Evolutionary conservation across 176 grass and related monocot genomes (phyloP), one percentile per base, ranked within the genome.

Genomic region (Dactylis glomerata): DNA sequence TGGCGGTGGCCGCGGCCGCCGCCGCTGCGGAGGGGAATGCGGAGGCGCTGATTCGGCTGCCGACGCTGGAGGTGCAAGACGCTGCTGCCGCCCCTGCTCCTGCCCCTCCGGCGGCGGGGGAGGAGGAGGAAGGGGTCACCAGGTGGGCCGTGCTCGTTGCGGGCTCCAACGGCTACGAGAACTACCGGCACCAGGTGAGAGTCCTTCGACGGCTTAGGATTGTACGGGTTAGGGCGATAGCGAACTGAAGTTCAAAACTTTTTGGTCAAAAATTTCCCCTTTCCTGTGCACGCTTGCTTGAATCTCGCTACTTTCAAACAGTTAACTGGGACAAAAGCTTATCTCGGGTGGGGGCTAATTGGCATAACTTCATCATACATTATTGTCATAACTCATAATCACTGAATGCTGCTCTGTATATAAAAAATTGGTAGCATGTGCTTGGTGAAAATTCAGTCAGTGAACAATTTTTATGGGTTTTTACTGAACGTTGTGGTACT

Each of bases 1-100:
- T 88, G 77, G 89, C 76, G 31, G 41, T 34, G 41, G 73, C 63
- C 24, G 70, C 71, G 19, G 75, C 82, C 2, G 81, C 61, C 8
- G 82, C 40, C 64, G 82, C 68, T 50, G 75, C 46, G 11, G 68
- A 65, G 27, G 82, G 67, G 24, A 42, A n/a, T 28, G 91, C 88
- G 93, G 93, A 92, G 75, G 80, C 86, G 74, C 55, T 57, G 80
- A 95, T 95, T 77, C 86, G 88, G 70, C 61, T 95, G 86, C 90
- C 92, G 46, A 81, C 84, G 40, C 89, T 86, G 75, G 75, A 77
- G 66, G 50, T 56, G 56, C 62, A 4, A 5, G 16, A 16, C 23
- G 74, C n/a, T 42, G 54, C 56, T 3, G 77, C 49, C 30, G 14
- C 70, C 14, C 41, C 13, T 71, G 40, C 68, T n/a, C 38, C 68